Evolutionary conservation across 2,329 filamentous ascomycete genomes (phyloP), one percentile per base, ranked within the genome.

Genomic region (Acephala macrosclerotiorum): DNA sequence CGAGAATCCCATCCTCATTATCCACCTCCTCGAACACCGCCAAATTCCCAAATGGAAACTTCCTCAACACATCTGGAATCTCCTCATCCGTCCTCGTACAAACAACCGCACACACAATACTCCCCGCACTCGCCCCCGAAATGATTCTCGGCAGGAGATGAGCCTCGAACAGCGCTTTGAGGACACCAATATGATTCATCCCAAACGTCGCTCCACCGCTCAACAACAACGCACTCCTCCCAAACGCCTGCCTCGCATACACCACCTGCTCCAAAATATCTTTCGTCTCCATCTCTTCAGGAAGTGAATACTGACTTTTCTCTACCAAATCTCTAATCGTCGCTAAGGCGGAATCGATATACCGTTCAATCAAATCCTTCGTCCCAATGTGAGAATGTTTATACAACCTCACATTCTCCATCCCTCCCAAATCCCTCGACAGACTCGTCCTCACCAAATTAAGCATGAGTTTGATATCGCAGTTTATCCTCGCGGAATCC

Each of bases 371-470:
- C 69, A 97, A 79, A 66, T 86, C 84, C 80, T 97, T 97, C 9
- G 94, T 97, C 5, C 94, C 95, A 16, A 93, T 86, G 75, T 96
- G 90, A 0, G 91, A 92, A 76, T 96, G 92, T 63, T 89, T 89
- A 80, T 97, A 97, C 1, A 97, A 83, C 60, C 89, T 86, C 49
- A 91, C 85, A 74, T 94, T 91, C 67, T 92, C 93, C 91, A 97
- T 97, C 60, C 91, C 91, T 8, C 93, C 94, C 11, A 97, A 81
- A 72, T 94, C 90, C 53, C 94, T 89, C 45, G 90, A 93, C 58
- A 97, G 80, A 1, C 91, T 85, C 0, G 93, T 97, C 33, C 94
- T 89, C 42, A 97, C 84, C 42, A 96, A 83, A 74, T 93, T 89
- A 74, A 96, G 84, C 90, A 97, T 96, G 63, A 85, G 84, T 67